Percentiles rank a stretch among this genome's conserved stretches.
Evolutionary conservation across 139 green algal genomes (phyloP).

Genomic region (Marvania coccoides): DNA sequence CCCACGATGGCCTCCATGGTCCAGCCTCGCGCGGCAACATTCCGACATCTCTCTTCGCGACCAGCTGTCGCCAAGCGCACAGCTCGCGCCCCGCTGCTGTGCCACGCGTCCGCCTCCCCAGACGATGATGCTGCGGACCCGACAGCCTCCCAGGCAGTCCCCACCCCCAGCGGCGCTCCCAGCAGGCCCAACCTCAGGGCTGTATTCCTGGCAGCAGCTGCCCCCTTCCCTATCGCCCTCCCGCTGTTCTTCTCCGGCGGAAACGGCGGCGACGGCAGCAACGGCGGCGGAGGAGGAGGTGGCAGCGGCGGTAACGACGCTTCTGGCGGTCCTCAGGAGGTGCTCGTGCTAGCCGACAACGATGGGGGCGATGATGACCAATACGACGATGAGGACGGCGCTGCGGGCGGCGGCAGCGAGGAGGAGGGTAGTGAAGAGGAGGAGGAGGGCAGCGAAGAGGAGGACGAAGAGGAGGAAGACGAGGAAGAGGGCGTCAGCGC

Average conservation of each 20-base stretch:
- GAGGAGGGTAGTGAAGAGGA: slow-evolving; percentile 20
- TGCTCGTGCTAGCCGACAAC: slow-evolving; percentile 20
- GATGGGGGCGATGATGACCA: slow-evolving; percentile 11
- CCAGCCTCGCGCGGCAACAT: too few species aligned
- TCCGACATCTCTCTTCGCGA: too few species aligned
- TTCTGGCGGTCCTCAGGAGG: slow-evolving; percentile 10
- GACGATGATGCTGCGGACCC: too few species aligned
- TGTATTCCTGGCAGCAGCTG: too few species aligned
- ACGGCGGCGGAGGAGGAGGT: slow-evolving; percentile 19
- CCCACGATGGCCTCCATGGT: too few species aligned
- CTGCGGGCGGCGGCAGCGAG: slow-evolving; percentile 14
- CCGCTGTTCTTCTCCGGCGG: slow-evolving; percentile 1
- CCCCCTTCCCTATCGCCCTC: background rate
- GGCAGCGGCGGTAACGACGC: slow-evolving; percentile 34
- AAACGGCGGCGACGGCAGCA: slow-evolving; percentile 13
- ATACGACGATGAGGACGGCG: slow-evolving; percentile 25
- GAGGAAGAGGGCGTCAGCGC: background rate
- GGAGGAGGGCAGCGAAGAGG: slow-evolving; percentile 10
- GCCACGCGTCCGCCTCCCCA: too few species aligned
- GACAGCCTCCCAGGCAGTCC: too few species aligned
- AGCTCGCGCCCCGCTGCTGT: too few species aligned
- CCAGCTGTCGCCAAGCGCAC: too few species aligned
- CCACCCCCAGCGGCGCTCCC: too few species aligned
- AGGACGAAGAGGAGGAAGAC: slow-evolving; percentile 22
- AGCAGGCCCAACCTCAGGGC: too few species aligned